Evolutionary conservation across 306 rosid species (phyloP).

Genomic region (Urtica urens): DNA sequence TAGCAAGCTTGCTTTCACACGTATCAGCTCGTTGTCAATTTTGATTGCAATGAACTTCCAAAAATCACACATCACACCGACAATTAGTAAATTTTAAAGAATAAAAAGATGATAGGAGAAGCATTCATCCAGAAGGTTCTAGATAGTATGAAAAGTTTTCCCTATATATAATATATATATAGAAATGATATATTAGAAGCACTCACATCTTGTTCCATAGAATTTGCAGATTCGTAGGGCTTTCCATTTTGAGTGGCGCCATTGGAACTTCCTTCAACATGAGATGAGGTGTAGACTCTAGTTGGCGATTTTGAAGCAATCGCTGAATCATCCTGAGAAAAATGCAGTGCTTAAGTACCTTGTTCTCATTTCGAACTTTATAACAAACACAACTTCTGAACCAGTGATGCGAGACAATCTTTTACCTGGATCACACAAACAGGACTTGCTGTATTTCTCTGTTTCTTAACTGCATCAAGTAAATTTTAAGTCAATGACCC

Average conservation of each 20-base stretch:
- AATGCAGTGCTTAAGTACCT: too few relatives aligned
- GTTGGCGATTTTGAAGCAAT: slow-evolving; percentile 29
- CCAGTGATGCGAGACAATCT: slow-evolving; percentile 11
- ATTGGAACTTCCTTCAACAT: slow-evolving; percentile 55
- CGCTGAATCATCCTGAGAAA: slow-evolving; percentile 44
- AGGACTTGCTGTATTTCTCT: slow-evolving; percentile 21
- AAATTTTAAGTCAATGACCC: slow-evolving; percentile 21
- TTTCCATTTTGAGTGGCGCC: slow-evolving; percentile 25
- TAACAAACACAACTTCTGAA: too few relatives aligned
- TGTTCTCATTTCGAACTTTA: too few relatives aligned
- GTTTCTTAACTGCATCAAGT: slow-evolving; percentile 43
- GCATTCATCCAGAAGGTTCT: too few relatives aligned
- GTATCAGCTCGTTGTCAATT: slow-evolving; percentile 49
- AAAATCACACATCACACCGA: slow-evolving; percentile 16
- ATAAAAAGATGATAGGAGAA: too few relatives aligned
- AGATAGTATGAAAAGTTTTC: too few relatives aligned
- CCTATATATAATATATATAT: too few relatives aligned
- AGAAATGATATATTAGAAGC: slow-evolving; percentile 1
- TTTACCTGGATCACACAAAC: slow-evolving; percentile 43
- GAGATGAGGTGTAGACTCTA: slow-evolving; percentile 15
- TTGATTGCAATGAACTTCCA: slow-evolving; percentile 47
- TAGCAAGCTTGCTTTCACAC: slow-evolving; percentile 25
- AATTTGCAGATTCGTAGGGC: slow-evolving; percentile 38
- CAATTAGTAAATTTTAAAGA: slow-evolving; percentile 26
- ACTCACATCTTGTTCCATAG: slow-evolving; percentile 58